Evolutionary conservation across 495 filamentous ascomycete genomes (phyloP).

Genomic region (Penicillium roqueforti): DNA sequence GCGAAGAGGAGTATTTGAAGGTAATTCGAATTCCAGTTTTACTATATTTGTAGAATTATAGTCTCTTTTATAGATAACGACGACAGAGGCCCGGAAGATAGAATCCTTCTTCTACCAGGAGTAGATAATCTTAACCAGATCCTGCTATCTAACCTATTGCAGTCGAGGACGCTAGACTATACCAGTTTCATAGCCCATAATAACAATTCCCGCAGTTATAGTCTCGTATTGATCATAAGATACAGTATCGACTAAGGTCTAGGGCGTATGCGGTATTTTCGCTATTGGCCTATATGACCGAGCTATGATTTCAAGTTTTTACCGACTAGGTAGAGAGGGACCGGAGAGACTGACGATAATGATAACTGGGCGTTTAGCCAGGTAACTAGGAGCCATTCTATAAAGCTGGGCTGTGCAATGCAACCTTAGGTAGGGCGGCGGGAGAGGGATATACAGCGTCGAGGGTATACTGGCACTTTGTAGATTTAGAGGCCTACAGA

Average conservation of each 20-base stretch:
- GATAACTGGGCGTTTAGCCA: neutral
- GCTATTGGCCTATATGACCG: slow-evolving; percentile 7
- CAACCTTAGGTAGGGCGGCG: slow-evolving; percentile 1
- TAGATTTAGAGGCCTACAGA: neutral
- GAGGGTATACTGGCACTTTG: neutral
- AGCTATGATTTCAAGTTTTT: neutral
- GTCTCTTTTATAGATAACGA: neutral
- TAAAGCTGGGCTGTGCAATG: neutral
- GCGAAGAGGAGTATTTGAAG: neutral
- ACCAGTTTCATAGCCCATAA: neutral
- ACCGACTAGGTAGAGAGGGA: too few relatives aligned
- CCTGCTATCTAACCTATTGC: too few relatives aligned
- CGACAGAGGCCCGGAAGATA: neutral
- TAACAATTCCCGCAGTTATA: neutral
- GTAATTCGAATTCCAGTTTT: neutral
- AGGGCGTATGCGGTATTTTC: slow-evolving; percentile 2
- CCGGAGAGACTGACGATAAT: slow-evolving; percentile 11
- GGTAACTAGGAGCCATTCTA: too few relatives aligned
- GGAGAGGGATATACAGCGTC: neutral
- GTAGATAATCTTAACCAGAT: neutral
- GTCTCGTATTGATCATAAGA: neutral
- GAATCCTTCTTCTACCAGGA: neutral
- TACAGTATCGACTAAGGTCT: neutral
- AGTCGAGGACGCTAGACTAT: neutral
- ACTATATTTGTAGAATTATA: neutral